Evolutionary conservation across 2,329 filamentous ascomycete species (phyloP).

Genomic region (Chaetomiaceae sp.): DNA sequence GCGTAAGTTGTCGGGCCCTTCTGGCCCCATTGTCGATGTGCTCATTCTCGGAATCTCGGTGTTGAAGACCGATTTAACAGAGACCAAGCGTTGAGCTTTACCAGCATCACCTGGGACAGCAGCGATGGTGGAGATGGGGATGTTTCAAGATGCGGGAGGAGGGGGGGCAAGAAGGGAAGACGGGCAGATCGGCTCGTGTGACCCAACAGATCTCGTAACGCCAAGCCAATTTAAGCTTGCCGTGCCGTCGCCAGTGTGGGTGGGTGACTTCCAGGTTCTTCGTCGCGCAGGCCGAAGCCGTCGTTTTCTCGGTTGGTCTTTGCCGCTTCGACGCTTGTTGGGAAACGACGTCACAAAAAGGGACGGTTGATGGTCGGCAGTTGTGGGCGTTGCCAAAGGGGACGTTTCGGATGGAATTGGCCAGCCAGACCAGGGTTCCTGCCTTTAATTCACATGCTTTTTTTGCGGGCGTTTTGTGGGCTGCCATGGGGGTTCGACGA

Average conservation of each 20-base stretch:
- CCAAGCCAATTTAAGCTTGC: constrained; percentile 18
- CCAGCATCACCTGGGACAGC: constrained; percentile 14
- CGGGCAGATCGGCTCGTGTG: constrained; percentile 13
- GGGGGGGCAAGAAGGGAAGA: not conserved
- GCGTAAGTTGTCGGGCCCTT: constrained; percentile 22
- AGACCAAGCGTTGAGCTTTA: constrained; percentile 24
- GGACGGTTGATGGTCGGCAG: not conserved
- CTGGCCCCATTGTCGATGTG: constrained; percentile 18
- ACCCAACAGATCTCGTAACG: constrained; percentile 17
- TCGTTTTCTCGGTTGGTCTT: too few species aligned
- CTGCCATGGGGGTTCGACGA: constrained; percentile 3
- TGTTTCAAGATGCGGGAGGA: not conserved
- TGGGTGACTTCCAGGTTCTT: not conserved
- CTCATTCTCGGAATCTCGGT: constrained; percentile 23
- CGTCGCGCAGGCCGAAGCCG: too few species aligned
- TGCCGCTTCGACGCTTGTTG: not conserved
- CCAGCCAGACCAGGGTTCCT: constrained; percentile 16
- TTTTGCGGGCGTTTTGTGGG: constrained; percentile 14
- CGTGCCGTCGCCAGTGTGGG: constrained; percentile 4
- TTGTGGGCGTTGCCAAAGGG: not conserved
- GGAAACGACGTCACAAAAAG: constrained; percentile 9
- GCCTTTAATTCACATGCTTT: constrained; percentile 24
- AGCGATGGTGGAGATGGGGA: not conserved
- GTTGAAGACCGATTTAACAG: constrained; percentile 23
- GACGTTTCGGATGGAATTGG: not conserved